These are phyloP conservation scores for Podospora didyma DNA, from an alignment of 495 filamentous ascomycete genomes.

Conservation along the genomic window DNA sequence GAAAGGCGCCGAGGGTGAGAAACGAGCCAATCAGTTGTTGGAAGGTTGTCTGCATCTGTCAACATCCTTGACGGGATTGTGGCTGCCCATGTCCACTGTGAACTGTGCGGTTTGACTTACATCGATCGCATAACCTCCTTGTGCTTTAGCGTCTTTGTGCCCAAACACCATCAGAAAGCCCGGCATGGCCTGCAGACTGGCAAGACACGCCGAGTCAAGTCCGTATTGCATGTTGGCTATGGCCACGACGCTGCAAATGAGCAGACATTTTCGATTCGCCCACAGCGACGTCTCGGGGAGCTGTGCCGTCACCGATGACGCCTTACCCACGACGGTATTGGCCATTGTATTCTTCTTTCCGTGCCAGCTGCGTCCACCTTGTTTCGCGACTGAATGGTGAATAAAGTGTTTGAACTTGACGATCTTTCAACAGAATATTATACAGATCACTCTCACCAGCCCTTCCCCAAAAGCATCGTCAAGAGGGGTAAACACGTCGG, in stretches of 20 bases:
- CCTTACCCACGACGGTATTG: not conserved
- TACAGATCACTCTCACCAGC: not conserved
- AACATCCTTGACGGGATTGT: not conserved
- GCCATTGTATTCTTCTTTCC: not conserved
- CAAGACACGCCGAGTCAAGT: conserved; percentile 54
- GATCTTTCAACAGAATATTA: not conserved
- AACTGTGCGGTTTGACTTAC: not conserved
- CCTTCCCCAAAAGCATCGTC: not conserved
- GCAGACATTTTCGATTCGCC: conserved; percentile 36
- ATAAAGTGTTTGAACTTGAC: not conserved
- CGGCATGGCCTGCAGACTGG: conserved; percentile 57
- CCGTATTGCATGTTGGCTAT: conserved; percentile 53
- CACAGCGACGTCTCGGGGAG: conserved; percentile 36
- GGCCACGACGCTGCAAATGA: conserved; percentile 36
- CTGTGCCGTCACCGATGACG: not conserved
- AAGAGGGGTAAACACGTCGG: not conserved
- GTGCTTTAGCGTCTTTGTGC: conserved; percentile 9
- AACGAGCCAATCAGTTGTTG: conserved; percentile 53
- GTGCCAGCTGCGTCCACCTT: not conserved
- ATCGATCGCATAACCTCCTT: conserved; percentile 20
- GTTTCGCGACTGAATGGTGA: not conserved
- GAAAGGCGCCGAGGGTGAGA: conserved; percentile 55
- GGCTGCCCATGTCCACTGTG: not conserved
- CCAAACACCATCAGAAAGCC: conserved; percentile 49
- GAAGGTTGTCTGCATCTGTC: conserved; percentile 27